Percentiles rank a stretch among this genome's conserved stretches.
Conservation (phyloP, 805 yeast genomes). For the Starmera pachycereana region DNA sequence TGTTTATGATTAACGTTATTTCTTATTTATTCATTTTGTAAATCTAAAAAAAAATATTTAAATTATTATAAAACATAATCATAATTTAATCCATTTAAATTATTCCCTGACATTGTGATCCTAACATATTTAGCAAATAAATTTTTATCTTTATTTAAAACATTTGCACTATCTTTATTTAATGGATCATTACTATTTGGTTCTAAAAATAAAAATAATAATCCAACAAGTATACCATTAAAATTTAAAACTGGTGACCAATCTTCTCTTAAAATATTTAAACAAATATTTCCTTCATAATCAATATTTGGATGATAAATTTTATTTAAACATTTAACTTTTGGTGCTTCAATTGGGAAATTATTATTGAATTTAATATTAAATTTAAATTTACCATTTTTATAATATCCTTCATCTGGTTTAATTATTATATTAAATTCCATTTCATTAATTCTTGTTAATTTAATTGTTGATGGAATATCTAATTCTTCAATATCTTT, state of each 20-base stretch:
- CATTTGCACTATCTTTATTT: slow-evolving; percentile 80
- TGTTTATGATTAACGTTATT: too few species aligned
- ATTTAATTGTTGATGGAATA: slow-evolving; percentile 45
- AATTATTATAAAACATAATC: slow-evolving; percentile 51
- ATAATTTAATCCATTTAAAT: slow-evolving; percentile 44
- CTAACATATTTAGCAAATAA: slow-evolving; percentile 48
- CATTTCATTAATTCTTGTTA: slow-evolving; percentile 48
- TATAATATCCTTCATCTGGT: slow-evolving; percentile 69
- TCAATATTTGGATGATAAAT: slow-evolving; percentile 95
- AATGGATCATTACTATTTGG: slow-evolving; percentile 91
- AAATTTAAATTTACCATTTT: slow-evolving; percentile 61
- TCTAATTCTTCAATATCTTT: slow-evolving; percentile 66
- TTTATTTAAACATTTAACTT: slow-evolving; percentile 55
- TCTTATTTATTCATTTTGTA: too few species aligned
- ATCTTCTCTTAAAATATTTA: slow-evolving; percentile 86
- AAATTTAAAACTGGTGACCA: slow-evolving; percentile 91
- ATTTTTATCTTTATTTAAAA: slow-evolving; percentile 32
- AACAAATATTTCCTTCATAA: slow-evolving; percentile 79
- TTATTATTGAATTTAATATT: slow-evolving; percentile 53
- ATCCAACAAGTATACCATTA: slow-evolving; percentile 74
- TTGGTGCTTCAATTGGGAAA: slow-evolving; percentile 92
- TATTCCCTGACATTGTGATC: slow-evolving; percentile 64
- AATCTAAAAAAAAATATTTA: too few species aligned
- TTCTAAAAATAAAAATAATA: slow-evolving; percentile 76
- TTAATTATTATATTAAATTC: slow-evolving; percentile 43